Evolutionary conservation across 2,329 filamentous ascomycete species (phyloP).

Genomic region (Leptographium galeiforme): DNA sequence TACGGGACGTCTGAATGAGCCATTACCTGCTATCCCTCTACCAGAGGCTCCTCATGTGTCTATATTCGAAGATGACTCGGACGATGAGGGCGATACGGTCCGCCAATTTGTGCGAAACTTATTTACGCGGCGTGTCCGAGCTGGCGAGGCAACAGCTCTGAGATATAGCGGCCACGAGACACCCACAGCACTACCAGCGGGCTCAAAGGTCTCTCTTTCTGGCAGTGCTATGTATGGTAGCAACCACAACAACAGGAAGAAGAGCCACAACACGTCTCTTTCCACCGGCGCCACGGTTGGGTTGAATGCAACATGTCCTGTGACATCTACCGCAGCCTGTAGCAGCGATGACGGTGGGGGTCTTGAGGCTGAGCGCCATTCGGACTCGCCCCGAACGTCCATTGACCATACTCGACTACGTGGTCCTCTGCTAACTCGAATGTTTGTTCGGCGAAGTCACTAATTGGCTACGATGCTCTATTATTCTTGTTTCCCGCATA

Average conservation of each 20-base stretch:
- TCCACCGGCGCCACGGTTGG: conserved; percentile 4
- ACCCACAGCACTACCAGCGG: neutral
- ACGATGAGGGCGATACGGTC: conserved; percentile 10
- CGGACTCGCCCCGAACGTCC: conserved; percentile 1
- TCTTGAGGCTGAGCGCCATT: neutral
- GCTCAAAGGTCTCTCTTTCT: neutral
- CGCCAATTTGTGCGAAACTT: conserved; percentile 10
- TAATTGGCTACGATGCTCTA: neutral
- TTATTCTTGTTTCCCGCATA: neutral
- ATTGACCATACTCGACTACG: conserved; percentile 4
- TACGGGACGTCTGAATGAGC: neutral
- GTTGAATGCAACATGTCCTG: neutral
- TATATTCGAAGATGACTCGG: conserved; percentile 12
- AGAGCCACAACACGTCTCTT: conserved; percentile 7
- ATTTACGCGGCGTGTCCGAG: conserved; percentile 8
- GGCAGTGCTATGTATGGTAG: neutral
- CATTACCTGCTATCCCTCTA: neutral
- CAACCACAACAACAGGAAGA: conserved; percentile 5
- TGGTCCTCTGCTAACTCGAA: conserved; percentile 8
- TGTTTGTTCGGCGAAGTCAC: conserved; percentile 13
- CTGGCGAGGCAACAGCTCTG: neutral
- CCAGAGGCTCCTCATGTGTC: conserved; percentile 2
- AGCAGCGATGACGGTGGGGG: neutral
- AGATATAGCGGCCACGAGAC: neutral
- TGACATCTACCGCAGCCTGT: neutral